Evolutionary conservation across 2,329 filamentous ascomycete genomes (phyloP), one percentile per base, ranked within the genome.

Genomic region (Neopestalotiopsis sp.): DNA sequence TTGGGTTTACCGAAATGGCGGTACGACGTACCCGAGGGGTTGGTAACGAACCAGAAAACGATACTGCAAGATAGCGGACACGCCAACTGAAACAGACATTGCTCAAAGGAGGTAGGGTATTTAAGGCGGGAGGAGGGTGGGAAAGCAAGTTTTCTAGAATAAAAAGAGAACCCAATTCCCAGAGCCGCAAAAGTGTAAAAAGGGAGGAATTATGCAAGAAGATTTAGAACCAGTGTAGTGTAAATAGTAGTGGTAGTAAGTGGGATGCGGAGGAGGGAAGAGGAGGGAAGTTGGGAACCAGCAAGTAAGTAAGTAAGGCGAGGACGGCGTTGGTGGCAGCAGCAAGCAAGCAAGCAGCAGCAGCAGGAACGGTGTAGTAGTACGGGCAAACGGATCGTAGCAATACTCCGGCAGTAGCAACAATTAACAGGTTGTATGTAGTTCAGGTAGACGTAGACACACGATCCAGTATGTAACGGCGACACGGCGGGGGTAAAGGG

Each of bases 11-110:
- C 62, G 49, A 45, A 28, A 56, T 66, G 66, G 58, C 66, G 40
- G 56, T 63, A 45, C 30, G 65, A 64, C 65, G 49, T 65, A 68
- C 59, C 71, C 70, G 67, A 67, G 64, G 63, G 49, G 56, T 64
- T 67, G 70, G 70, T 73, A 73, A 69, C 71, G 66, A 70, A 66
- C 68, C 65, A 67, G 65, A 70, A 59, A 53, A 49, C 45, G 49
- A 59, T 53, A 65, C 62, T 67, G 69, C 65, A 67, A 56, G 68
- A 61, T 67, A 67, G 62, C 45, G 68, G 66, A 38, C 65, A 63
- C 53, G 68, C 62, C 66, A 66, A 70, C 57, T 70, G 65, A 70
- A 70, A 70, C 65, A 49, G 62, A 66, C 53, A 45, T 28, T 28
- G 42, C 63, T 66, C 63, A 66, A 66, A 45, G 63, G 42, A 10